Base-by-base conservation (phyloP, 352 stramenopile species). In the Aphanomyces stellatus region DNA sequence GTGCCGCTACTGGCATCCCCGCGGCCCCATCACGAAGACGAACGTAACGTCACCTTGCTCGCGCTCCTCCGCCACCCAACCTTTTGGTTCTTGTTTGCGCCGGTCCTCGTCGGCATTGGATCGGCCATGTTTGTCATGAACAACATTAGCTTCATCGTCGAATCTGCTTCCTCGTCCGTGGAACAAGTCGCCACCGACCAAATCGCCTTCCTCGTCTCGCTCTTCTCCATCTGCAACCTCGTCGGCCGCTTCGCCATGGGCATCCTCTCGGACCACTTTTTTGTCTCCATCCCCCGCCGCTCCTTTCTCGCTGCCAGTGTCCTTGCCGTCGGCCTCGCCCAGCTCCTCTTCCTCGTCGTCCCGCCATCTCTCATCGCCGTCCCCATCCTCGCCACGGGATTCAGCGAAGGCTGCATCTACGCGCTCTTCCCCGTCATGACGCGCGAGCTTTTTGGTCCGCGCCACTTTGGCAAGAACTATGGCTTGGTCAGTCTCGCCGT, bases 381-480 rank as follows among this genome's bases (percentile, higher is more conserved):
- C n/a, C 82, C 82, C 5, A 81, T 92, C 62, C 78, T 74, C 7
- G 69, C 87, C 19, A 69, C 84, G 3, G 82, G 83, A 1, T 34
- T 88, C 24, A 79, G 80, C 8, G 83, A 90, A 49, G 80, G 82
- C 56, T 74, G 88, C 57, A 89, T 92, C 76, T 90, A 88, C 48
- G 77, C 80, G 0, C 73, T 80, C 10, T 91, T 90, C 43, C 80
- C 80, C 6, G 80, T 90, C n/a, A 62, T 92, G 42, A 84, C 71
- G n/a, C 80, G 81, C 30, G 82, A 92, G 64, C 87, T 80, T 0
- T 92, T 92, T 59, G 83, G 83, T 0, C 66, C 71, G 24, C 72
- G 70, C 1, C 83, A 92, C 59, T 89, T 92, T 59, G 83, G 83
- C 49, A 87, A 89, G 62, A 92, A 92, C 56, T 92, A 88, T 64